Evolutionary conservation across 768 basidiomycete species (phyloP), one percentile per base, ranked within the genome.

Genomic region (Russula brevipes): DNA sequence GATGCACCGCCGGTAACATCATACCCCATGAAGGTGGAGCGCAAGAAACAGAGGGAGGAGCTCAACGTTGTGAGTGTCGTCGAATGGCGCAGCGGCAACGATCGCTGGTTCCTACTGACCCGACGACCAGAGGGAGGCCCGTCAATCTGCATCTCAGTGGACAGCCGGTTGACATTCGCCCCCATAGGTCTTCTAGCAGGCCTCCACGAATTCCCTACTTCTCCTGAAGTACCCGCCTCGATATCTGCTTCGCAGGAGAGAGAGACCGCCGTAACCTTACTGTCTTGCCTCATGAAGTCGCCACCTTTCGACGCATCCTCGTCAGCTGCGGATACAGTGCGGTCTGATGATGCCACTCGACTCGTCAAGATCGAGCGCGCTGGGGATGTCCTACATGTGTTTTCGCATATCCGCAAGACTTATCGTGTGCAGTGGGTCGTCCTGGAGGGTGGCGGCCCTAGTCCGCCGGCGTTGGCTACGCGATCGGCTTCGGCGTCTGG

Each of bases 391-490:
- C 61, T 86, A 3, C 94, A 96, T 70, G 76, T 92, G 52, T 97
- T 97, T 75, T 93, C 91, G 9, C 94, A 98, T 72, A 90, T 95
- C 71, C 85, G 79, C 69, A 93, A 94, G 77, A 94, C 89, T 12
- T 95, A 89, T 71, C 81, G 85, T 61, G 79, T 83, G 17, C 84
- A 86, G 66, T 89, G 88, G 87, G 83, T 88, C 41, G 65, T 87
- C 33, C 65, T 91, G 46, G 79, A 82, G 68, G 86, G 87, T 30
- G 85, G 84, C 16, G 70, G 72, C 19, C 66, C 71, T 12, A 76
- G 74, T n/a, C 87, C 85, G 42, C 76, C 78, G 16, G 56, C 60
- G 50, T 54, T 72, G 47, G 53, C 54, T 19, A 50, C 6, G 33
- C 53, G 57, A 51, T 17, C 54, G 33, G 44, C 41, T 56, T 41